Evolutionary conservation across 495 filamentous ascomycete genomes (phyloP).

Genomic region (Penicillium goetzii): DNA sequence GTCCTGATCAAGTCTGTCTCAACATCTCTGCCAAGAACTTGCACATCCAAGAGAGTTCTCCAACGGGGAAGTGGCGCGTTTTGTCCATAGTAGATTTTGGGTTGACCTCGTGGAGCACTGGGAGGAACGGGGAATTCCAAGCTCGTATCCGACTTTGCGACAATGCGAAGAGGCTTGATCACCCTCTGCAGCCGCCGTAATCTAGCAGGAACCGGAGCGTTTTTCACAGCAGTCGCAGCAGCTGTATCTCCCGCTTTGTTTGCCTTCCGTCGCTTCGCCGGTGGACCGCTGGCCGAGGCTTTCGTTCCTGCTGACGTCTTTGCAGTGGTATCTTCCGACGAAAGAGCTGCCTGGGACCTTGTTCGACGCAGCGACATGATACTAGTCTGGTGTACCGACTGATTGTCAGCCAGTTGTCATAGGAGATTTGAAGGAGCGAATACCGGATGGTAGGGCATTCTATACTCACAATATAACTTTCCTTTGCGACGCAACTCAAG

Average conservation of each 20-base stretch:
- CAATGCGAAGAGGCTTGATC: background rate
- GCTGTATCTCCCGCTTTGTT: background rate
- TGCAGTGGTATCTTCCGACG: background rate
- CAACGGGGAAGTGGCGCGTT: slow-evolving; percentile 28
- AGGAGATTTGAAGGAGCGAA: background rate
- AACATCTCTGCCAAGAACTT: background rate
- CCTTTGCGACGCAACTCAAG: background rate
- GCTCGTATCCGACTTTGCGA: background rate
- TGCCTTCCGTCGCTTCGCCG: background rate
- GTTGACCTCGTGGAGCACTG: background rate
- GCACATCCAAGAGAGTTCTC: slow-evolving; percentile 11
- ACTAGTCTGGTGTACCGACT: background rate
- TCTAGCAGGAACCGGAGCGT: background rate
- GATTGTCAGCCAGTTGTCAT: background rate
- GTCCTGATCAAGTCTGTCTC: slow-evolving; percentile 16
- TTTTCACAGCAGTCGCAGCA: background rate
- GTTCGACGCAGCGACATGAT: background rate
- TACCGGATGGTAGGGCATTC: background rate
- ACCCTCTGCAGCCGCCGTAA: too few species aligned
- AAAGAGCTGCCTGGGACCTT: background rate
- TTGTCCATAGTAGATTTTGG: slow-evolving; percentile 16
- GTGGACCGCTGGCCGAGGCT: background rate
- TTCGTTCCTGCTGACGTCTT: background rate
- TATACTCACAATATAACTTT: background rate
- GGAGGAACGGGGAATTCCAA: background rate